A percentile compares a stretch with the other conserved stretches of the same genome.
These are phyloP conservation scores for Penicillium sp. DNA, from an alignment of 2,329 filamentous ascomycete species.

Conservation along the genomic window DNA sequence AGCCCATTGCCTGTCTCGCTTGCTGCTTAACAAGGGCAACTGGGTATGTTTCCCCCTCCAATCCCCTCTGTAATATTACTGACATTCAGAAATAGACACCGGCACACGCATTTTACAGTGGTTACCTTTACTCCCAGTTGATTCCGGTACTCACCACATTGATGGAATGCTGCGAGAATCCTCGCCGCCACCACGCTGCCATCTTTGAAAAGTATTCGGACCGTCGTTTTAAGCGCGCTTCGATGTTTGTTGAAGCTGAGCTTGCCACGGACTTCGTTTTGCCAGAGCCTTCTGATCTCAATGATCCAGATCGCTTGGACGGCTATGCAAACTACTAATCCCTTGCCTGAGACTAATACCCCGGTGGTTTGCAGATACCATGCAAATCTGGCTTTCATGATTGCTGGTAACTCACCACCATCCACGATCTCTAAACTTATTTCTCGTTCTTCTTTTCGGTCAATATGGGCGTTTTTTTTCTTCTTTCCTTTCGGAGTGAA, in stretches of 20 bases:
- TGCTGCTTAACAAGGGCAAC: slow-evolving; percentile 85
- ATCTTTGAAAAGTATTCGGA: slow-evolving; percentile 92
- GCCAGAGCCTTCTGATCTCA: slow-evolving; percentile 31
- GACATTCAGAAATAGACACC: slow-evolving; percentile 57
- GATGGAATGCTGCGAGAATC: slow-evolving; percentile 80
- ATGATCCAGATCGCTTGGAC: slow-evolving; percentile 15
- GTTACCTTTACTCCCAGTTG: slow-evolving; percentile 84
- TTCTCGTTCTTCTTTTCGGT: slow-evolving; percentile 5
- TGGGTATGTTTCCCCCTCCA: slow-evolving; percentile 66
- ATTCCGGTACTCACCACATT: slow-evolving; percentile 73
- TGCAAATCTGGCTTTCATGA: neutral
- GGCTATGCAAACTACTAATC: slow-evolving; percentile 19
- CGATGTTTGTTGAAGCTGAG: slow-evolving; percentile 73
- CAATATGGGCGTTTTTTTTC: slow-evolving; percentile 7
- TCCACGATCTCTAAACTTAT: slow-evolving; percentile 11
- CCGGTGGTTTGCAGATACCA: neutral
- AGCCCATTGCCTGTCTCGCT: slow-evolving; percentile 83
- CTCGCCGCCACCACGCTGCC: slow-evolving; percentile 75
- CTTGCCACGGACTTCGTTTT: slow-evolving; percentile 61
- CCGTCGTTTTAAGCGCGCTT: slow-evolving; percentile 80
- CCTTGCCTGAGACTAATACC: neutral
- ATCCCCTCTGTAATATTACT: slow-evolving; percentile 11
- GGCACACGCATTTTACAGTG: slow-evolving; percentile 86
- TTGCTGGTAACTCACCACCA: slow-evolving; percentile 8
- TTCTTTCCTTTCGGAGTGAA: slow-evolving; percentile 11